Evolutionary conservation across 129 eudicot species (phyloP), one percentile per base, ranked within the genome.

Genomic region (Ambrosia trifida): DNA sequence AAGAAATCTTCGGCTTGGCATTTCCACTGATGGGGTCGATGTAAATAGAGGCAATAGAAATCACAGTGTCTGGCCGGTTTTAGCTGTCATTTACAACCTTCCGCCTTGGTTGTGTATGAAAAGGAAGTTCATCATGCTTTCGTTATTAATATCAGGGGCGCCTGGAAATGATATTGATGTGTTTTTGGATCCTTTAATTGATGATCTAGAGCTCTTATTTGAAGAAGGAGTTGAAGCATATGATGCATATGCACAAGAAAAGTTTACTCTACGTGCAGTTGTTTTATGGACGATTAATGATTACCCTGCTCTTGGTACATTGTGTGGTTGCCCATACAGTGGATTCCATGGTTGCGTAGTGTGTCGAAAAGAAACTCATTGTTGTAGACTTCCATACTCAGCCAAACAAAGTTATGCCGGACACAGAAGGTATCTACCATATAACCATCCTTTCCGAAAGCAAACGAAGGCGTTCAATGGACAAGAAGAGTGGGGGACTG

Each of bases 131-230:
- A 7, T 11, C 50, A 56, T 17, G 32, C 62, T 56, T 53, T 56
- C 36, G 36, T 9, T 20, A 56, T 56, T 56, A 56, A 56, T 56
- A 56, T 56, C 36, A 1, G 35, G 62, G 20, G 4, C 7, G 31
- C 62, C 62, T 11, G 35, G 62, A 56, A 56, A 20, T 16, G 60
- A 53, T 17, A 53, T 53, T 19, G 60, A 53, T 56, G 60, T 53
- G 4, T 53, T 53, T 53, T 17, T 53, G 19, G 32, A 53, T n/a
- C 60, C 60, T 5, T 53, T 53, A 24, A 24, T 53, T 53, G 11
- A 53, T 53, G 60, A 53, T 53, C 30, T 53, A 10, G 11, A 18
- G 11, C 24, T 24, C 28, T 53, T 53, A 53, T 53, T 53, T 14
- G 31, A 53, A 3, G 30, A 19, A 53, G 31, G 60, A 24, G 60